A percentile compares a stretch with the other conserved stretches of the same genome.
Conservation (phyloP, 1,284 basidiomycete genomes). For the Earliella scabrosa region DNA sequence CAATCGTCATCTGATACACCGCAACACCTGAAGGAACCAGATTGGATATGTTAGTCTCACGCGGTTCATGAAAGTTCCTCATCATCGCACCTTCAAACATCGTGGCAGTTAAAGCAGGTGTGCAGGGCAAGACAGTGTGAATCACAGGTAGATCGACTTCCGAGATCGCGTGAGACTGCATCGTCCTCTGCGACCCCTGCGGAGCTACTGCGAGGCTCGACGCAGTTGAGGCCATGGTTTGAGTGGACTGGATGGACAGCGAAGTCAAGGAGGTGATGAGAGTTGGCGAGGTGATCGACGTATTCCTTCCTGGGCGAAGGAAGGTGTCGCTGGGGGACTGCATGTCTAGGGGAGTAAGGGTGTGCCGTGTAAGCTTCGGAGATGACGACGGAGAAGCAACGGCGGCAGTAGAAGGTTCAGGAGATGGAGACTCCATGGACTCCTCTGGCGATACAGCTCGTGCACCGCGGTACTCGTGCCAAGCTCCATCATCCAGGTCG, state of each 20-base stretch:
- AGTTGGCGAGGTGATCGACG: slow-evolving; percentile 27
- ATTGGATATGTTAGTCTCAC: slow-evolving; percentile 8
- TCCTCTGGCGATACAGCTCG: slow-evolving; percentile 21
- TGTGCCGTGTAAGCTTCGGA: slow-evolving; percentile 18
- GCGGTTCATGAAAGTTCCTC: background rate
- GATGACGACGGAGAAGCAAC: slow-evolving; percentile 18
- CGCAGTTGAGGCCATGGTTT: slow-evolving; percentile 5
- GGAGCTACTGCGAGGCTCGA: slow-evolving; percentile 3
- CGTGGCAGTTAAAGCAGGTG: slow-evolving; percentile 62
- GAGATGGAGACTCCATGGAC: slow-evolving; percentile 14
- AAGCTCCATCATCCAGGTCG: slow-evolving; percentile 48
- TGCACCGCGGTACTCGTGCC: slow-evolving; percentile 33
- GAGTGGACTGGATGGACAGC: slow-evolving; percentile 21
- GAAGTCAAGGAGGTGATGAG: slow-evolving; percentile 29
- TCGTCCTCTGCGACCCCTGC: too few relatives aligned
- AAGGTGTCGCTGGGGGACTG: slow-evolving; percentile 9
- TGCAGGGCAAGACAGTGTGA: slow-evolving; percentile 62
- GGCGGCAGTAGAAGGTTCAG: slow-evolving; percentile 18
- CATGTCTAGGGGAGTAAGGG: slow-evolving; percentile 23
- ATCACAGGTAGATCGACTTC: slow-evolving; percentile 44
- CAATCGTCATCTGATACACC: slow-evolving; percentile 69
- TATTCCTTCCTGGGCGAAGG: slow-evolving; percentile 9
- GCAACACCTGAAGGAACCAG: slow-evolving; percentile 55
- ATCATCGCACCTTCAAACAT: slow-evolving; percentile 63
- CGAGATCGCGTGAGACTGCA: background rate